A percentile compares a stretch with the other conserved stretches of the same genome.
phyloP scores from a whole-genome alignment of 306 rosid genomes.

The Abrus precatorius region DNA sequence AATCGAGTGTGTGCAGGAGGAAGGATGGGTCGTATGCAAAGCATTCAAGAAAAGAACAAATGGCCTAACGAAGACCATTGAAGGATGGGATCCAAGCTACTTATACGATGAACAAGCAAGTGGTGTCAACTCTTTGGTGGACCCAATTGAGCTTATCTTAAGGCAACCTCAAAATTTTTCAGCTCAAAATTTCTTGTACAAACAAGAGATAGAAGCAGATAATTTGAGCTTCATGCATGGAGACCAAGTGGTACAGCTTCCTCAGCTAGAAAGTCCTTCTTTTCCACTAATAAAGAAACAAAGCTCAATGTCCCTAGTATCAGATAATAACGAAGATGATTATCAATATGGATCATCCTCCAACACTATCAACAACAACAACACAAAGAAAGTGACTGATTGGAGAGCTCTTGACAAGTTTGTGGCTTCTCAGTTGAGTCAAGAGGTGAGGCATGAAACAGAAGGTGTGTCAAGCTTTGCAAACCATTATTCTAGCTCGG shows the following conservation, averaged over 20 bases:
- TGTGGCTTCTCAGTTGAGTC: conserved; percentile 94
- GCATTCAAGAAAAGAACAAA: conserved; percentile 90
- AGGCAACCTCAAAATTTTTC: conserved; percentile 63
- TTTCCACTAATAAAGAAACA: conserved; percentile 73
- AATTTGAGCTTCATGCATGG: conserved; percentile 58
- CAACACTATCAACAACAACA: conserved; percentile 28
- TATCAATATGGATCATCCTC: conserved; percentile 39
- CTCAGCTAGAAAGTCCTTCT: conserved; percentile 81
- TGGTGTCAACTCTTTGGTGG: conserved; percentile 54
- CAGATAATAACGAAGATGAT: conserved; percentile 62
- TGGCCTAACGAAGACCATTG: conserved; percentile 64
- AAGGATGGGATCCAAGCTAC: conserved; percentile 78
- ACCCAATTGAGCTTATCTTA: conserved; percentile 67
- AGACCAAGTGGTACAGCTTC: conserved; percentile 76
- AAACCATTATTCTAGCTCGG: conserved; percentile 2
- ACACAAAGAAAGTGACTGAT: conserved; percentile 68
- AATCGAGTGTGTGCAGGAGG: conserved; percentile 71
- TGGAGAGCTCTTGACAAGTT: conserved; percentile 97
- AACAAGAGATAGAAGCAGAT: conserved; percentile 80
- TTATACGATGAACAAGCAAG: conserved; percentile 70
- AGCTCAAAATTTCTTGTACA: conserved; percentile 67
- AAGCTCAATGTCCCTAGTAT: conserved; percentile 53
- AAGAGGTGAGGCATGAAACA: conserved; percentile 62
- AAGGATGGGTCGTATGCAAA: conserved; percentile 99
- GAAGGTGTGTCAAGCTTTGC: conserved; percentile 67